phyloP scores from a whole-genome alignment of 495 filamentous ascomycete species.

The Rhypophila decipiens region DNA sequence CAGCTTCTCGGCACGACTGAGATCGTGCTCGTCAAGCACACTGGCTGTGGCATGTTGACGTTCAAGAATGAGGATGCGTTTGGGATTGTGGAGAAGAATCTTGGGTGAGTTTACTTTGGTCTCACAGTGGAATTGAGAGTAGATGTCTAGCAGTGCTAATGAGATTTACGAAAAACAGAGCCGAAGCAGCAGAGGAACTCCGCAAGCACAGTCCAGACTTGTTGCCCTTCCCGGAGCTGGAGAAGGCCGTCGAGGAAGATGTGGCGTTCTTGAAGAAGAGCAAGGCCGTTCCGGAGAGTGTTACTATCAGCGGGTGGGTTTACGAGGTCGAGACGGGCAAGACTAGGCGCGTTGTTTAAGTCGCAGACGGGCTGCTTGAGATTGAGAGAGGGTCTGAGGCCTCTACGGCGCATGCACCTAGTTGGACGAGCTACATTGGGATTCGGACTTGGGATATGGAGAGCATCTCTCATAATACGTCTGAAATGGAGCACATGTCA shows the following conservation, averaged over 20 bases:
- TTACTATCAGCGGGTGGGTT: slow-evolving; percentile 65
- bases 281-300: slow-evolving; percentile 50
- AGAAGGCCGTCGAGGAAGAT: slow-evolving; percentile 60
- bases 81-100: slow-evolving; percentile 49
- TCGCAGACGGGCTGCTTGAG: not conserved
- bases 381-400: too few relatives aligned
- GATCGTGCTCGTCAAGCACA: slow-evolving; percentile 73
- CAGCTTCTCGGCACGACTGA: slow-evolving; percentile 76
- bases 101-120: slow-evolving; percentile 31
- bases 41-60: slow-evolving; percentile 76
- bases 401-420: too few relatives aligned
- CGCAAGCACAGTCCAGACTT: slow-evolving; percentile 43
- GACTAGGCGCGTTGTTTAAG: slow-evolving; percentile 49
- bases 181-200: slow-evolving; percentile 19
- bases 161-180: slow-evolving; percentile 11
- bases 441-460: too few relatives aligned
- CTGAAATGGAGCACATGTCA: too few relatives aligned
- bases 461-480: too few relatives aligned
- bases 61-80: slow-evolving; percentile 64
- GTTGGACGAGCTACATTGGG: too few relatives aligned
- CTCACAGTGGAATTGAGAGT: too few relatives aligned
- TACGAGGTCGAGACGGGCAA: slow-evolving; percentile 77
- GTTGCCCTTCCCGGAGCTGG: slow-evolving; percentile 57
- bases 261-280: slow-evolving; percentile 54
- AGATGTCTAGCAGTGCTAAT: too few relatives aligned